These are phyloP conservation scores for Angophora floribunda DNA, from an alignment of 345 rosid genomes.

Conservation along the genomic window DNA sequence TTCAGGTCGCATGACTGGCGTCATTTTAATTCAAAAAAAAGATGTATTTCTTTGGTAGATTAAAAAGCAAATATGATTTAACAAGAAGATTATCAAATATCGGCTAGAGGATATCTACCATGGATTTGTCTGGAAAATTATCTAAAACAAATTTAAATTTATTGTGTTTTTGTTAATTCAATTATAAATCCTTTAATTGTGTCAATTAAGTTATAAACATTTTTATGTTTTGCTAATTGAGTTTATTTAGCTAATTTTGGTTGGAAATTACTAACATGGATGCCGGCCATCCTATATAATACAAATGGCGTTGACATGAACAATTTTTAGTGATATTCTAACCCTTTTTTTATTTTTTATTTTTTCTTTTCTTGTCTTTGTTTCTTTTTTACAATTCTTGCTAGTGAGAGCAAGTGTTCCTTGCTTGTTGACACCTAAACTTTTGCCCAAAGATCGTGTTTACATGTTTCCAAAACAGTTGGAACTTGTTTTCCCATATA, in stretches of 20 bases:
- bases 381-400: not conserved
- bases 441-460: too few species aligned
- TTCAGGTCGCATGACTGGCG: not conserved
- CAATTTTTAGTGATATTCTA: too few species aligned
- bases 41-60: not conserved
- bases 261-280: rapidly evolving
- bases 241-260: too few species aligned
- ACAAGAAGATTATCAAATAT: not conserved
- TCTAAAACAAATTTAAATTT: too few species aligned
- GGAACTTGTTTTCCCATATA: too few species aligned
- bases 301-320: rapidly evolving
- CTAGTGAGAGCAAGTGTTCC: not conserved
- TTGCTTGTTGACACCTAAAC: not conserved
- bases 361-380: too few species aligned
- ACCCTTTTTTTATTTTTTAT: too few species aligned
- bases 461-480: too few species aligned
- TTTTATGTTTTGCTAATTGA: too few species aligned
- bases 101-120: not conserved
- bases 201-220: too few species aligned
- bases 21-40: not conserved
- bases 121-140: too few species aligned
- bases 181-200: rapidly evolving
- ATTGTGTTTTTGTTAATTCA: too few species aligned
- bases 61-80: not conserved
- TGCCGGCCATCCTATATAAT: rapidly evolving